A percentile compares a stretch with the other conserved stretches of the same genome.
Evolutionary conservation across 2,329 filamentous ascomycete species (phyloP).

Genomic region (Trichoderma aggressivum): DNA sequence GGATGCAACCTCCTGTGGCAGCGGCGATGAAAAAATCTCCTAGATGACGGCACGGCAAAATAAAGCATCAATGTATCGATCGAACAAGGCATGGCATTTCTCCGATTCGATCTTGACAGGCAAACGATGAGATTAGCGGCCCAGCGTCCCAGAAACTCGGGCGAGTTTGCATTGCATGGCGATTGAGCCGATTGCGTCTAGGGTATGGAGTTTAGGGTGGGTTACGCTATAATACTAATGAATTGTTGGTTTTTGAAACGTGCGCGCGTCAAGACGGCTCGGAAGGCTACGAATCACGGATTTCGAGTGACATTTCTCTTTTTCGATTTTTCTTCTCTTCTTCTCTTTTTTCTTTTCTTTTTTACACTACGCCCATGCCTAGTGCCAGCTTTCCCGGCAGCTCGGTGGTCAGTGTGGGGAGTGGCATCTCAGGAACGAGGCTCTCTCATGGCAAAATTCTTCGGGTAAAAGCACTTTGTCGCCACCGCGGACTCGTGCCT

Average conservation of each 20-base stretch:
- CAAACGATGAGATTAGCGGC: neutral
- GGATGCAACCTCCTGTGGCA: slow-evolving; percentile 1
- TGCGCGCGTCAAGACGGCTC: neutral
- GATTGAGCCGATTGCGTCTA: neutral
- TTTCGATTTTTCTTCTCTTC: neutral
- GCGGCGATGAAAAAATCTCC: slow-evolving; percentile 10
- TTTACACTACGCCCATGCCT: neutral
- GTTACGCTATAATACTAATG: neutral
- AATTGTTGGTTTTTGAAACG: neutral
- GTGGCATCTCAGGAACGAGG: neutral
- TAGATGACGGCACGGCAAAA: neutral
- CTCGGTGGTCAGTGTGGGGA: neutral
- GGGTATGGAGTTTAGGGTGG: neutral
- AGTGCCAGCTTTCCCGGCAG: neutral
- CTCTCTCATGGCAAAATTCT: neutral
- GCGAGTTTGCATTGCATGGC: neutral
- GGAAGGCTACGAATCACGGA: neutral
- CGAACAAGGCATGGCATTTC: neutral
- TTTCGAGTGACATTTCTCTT: neutral
- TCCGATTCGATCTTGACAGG: slow-evolving; percentile 8
- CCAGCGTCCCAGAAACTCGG: neutral
- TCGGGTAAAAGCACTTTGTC: slow-evolving; percentile 4
- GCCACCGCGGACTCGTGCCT: neutral
- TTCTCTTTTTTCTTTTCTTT: neutral
- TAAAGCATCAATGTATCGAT: slow-evolving; percentile 11